Percentiles rank a stretch among this genome's conserved stretches.
Evolutionary conservation across 108 stramenopile genomes (phyloP).

Genomic region (Cylindrotheca fusiformis): DNA sequence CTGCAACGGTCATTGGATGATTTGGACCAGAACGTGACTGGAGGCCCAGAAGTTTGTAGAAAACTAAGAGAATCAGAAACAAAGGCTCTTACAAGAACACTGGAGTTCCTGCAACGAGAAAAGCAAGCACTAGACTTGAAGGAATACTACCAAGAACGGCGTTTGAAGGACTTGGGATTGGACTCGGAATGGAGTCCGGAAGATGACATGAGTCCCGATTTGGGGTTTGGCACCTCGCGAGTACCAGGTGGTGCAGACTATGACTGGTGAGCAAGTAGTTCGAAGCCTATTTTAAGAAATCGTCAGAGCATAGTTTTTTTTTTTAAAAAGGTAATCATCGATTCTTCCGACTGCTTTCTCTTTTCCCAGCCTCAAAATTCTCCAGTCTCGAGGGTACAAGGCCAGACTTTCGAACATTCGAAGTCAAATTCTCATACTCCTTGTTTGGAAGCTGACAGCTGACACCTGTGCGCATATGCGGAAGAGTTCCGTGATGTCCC

Average conservation of each 20-base stretch:
- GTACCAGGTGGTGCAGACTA: conserved; percentile 67
- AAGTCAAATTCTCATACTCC: too few species aligned
- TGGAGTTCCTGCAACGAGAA: conserved; percentile 75
- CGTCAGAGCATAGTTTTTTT: too few species aligned
- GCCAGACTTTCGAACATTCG: too few species aligned
- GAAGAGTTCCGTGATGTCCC: too few species aligned
- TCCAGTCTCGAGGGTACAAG: too few species aligned
- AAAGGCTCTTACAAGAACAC: conserved; percentile 59
- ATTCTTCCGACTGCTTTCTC: too few species aligned
- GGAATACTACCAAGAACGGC: conserved; percentile 93
- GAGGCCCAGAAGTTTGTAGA: conserved; percentile 51
- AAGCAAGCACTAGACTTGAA: conserved; percentile 86
- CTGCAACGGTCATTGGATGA: conserved; percentile 63
- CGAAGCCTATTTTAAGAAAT: too few species aligned
- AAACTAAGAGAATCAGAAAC: conserved; percentile 68
- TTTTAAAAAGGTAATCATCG: too few species aligned
- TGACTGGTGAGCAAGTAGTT: too few species aligned
- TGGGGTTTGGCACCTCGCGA: conserved; percentile 69
- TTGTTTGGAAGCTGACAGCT: too few species aligned
- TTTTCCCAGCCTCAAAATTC: too few species aligned
- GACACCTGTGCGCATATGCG: too few species aligned
- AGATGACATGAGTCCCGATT: conserved; percentile 52
- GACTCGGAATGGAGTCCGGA: conserved; percentile 85
- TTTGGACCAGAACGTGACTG: conserved; percentile 32
- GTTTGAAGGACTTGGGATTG: conserved; percentile 87